Base-by-base conservation (phyloP, 2,329 filamentous ascomycete species). In the Talaromyces sp. region DNA sequence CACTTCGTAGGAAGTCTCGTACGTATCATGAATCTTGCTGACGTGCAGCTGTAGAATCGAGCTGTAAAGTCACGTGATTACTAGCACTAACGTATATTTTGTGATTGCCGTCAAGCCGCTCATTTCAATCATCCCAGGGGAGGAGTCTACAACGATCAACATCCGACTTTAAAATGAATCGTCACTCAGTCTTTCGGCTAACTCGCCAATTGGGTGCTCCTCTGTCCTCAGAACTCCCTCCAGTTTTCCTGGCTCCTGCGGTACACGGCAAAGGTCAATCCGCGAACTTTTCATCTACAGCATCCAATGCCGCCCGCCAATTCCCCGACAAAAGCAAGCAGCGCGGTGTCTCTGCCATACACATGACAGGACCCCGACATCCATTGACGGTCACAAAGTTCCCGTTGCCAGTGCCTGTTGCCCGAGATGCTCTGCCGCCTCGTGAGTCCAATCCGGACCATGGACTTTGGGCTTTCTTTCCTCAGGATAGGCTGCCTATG, bases 391-490 rank as follows among this genome's bases (percentile, higher is more conserved):
- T 95, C 64, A 88, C 86, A 46, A 85, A 88, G 70, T 83, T 88
- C 50, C 82, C 87, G 58, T 80, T 96, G 61, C 93, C 93, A 0
- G 83, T 84, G 71, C 93, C 95, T 6, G 85, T 86, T 6, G 76
- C 88, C 62, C 79, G 80, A 1, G 82, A 82, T 65, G 82, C 86
- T 4, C 66, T 77, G 21, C 71, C 76, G 63, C 67, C 70, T 50
- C 75, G 73, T n/a, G 56, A 84, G 66, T 83, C 81, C 37, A 88
- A 92, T 72, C 82, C 86, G 31, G 79, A 93, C 67, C 95, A 99
- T 77, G 93, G 92, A 33, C 87, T 99, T 11, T 98, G 91, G 89
- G 88, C 86, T 1, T 99, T 99, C 79, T 98, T 99, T 78, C 86
- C 88, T 70, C 82, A 83, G 66, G 83, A 88, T 67, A 85, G 85